Evolutionary conservation across 495 filamentous ascomycete genomes (phyloP), one percentile per base, ranked within the genome.

Genomic region (Hypoxylon perforatum): DNA sequence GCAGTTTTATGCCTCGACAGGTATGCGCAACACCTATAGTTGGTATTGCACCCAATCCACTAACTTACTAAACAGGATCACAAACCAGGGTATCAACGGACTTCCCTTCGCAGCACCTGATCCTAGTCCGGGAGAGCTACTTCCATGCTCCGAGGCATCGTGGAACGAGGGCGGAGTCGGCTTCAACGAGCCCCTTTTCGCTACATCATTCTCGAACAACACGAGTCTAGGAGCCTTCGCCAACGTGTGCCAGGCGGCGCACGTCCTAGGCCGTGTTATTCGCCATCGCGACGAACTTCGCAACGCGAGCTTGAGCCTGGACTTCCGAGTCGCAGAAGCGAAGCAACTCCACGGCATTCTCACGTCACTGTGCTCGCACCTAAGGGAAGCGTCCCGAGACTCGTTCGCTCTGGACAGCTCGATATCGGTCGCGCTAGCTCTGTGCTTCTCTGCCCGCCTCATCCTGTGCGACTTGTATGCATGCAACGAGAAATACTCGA

Each of bases 161-260:
- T 72, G 69, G 69, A 49, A 69, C 23, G 54, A 61, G 33, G 69
- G 69, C 1, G 63, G 49, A 38, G 36, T 72, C 25, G 69, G 60
- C 21, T 63, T 63, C 14, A 72, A 61, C 19, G 64, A 72, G 21
- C 69, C 69, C 19, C 21, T 72, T 38, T 72, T 68, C 23, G 57
- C 65, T 3, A 35, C 69, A 1, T 64, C 60, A 10, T 72, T 72
- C 51, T 69, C 69, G 0, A 61, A 51, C 12, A 63, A 69, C 21
- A 61, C 65, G 10, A 59, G 64, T 25, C 15, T 72, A 17, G 69
- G 69, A 1, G 65, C 69, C 21, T 82, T 80, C 64, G 75, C 78
- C 21, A 72, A 79, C 25, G 61, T 80, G 2, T 81, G 79, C 53
- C 81, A 83, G 63, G 78, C 79, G 25, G 75, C 72, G 3, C 66